Evolutionary conservation across 129 eudicot genomes (phyloP).

Genomic region (Chrysanthemum seticuspe): DNA sequence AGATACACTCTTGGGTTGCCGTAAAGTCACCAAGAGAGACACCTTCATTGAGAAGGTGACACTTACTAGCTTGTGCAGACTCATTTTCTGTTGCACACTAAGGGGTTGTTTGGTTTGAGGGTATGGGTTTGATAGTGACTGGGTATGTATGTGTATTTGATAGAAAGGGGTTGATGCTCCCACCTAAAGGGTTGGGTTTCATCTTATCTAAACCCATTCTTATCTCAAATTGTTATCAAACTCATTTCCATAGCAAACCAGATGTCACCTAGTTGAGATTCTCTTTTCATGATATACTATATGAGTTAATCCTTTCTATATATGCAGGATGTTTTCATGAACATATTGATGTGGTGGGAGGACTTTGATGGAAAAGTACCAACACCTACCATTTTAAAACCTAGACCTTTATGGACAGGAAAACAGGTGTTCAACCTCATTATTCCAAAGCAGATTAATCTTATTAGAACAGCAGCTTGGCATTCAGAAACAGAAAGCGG

Average conservation of each 20-base stretch:
- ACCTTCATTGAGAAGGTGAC: conserved; percentile 17
- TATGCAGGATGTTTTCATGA: conserved; percentile 53
- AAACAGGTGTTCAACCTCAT: conserved; percentile 45
- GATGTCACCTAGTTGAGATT: no score
- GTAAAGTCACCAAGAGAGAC: conserved; percentile 70
- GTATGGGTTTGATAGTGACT: no score
- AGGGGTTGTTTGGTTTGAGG: no score
- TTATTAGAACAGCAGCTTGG: conserved; percentile 55
- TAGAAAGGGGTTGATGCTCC: no score
- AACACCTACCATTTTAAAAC: conserved; percentile 85
- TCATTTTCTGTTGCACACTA: not conserved
- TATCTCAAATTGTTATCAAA: no score
- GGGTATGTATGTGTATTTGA: conserved; percentile 12
- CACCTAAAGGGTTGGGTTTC: no score
- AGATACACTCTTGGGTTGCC: conserved; percentile 91
- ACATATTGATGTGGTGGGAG: no score
- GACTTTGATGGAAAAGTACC: conserved; percentile 89
- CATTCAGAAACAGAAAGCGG: conserved; percentile 44
- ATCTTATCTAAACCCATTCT: no score
- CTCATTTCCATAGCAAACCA: no score
- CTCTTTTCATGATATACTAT: not conserved
- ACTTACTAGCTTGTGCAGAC: no score
- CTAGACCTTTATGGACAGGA: conserved; percentile 97
- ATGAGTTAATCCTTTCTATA: no score
- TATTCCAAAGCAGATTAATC: conserved; percentile 87